Evolutionary conservation across 2,329 filamentous ascomycete species (phyloP).

Genomic region (Aspergillus novofumigatus): DNA sequence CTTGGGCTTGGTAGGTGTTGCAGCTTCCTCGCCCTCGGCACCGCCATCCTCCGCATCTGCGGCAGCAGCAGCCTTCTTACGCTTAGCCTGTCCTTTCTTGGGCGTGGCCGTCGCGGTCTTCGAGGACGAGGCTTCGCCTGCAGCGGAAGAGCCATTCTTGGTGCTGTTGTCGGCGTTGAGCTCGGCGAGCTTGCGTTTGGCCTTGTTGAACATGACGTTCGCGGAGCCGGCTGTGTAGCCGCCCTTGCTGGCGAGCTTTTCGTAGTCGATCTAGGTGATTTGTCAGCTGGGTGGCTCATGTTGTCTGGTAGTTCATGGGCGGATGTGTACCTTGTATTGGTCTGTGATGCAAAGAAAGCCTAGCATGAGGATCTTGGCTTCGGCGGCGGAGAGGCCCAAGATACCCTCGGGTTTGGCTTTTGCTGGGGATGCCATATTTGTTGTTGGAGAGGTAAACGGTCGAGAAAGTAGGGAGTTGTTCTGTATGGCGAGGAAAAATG

Average conservation of each 20-base stretch:
- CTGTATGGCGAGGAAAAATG: neutral
- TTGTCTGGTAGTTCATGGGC: neutral
- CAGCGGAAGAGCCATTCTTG: neutral
- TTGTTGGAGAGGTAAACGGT: neutral
- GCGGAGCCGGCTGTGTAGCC: slow-evolving; percentile 35
- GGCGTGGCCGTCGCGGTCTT: slow-evolving; percentile 4
- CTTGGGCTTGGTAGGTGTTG: slow-evolving; percentile 16
- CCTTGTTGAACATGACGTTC: slow-evolving; percentile 29
- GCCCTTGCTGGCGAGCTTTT: slow-evolving; percentile 31
- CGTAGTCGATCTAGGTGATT: slow-evolving; percentile 34
- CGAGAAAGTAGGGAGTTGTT: neutral
- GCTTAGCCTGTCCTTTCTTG: slow-evolving; percentile 17
- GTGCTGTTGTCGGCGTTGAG: neutral
- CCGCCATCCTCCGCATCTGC: slow-evolving; percentile 2
- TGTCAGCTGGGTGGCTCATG: neutral
- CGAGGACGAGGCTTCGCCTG: neutral
- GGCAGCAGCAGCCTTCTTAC: slow-evolving; percentile 16
- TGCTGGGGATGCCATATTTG: slow-evolving; percentile 11
- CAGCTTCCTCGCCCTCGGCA: slow-evolving; percentile 3
- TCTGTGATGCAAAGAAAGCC: slow-evolving; percentile 13
- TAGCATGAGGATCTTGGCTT: slow-evolving; percentile 19
- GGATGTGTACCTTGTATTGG: slow-evolving; percentile 11
- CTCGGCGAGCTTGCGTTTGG: slow-evolving; percentile 35
- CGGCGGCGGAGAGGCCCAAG: slow-evolving; percentile 12
- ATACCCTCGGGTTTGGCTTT: slow-evolving; percentile 14